Base-by-base conservation (phyloP, 2,329 filamentous ascomycete species). In the Colletotrichum sp. region DNA sequence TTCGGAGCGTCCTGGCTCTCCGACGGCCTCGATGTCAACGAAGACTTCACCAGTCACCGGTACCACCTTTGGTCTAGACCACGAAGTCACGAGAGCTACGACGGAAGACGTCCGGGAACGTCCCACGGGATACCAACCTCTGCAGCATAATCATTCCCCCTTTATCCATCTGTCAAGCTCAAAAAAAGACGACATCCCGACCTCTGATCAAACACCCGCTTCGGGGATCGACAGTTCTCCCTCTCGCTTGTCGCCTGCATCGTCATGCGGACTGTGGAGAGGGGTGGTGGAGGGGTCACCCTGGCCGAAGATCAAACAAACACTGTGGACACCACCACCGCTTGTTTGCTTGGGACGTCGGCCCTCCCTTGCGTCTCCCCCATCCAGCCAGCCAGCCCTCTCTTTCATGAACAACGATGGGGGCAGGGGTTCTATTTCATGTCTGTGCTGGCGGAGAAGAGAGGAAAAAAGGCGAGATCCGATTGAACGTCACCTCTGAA, bases 261-360 rank as follows among this genome's bases (percentile, higher is more conserved):
- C 48, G 30, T 69, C 70, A 76, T 76, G 64, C 73, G 73, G 34
- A 52, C 43, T 52, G 43, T 52, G 43, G 43, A 52, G 43, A 43
- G 16, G 34, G 68, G 66, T 16, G n/a, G 66, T 21, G 52, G 28
- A n/a, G 26, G 28, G 58, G 28, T 30, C 9, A 73, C 48, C 73
- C 73, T 28, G 34, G 69, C 28, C 24, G 73, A 48, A 72, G 69
- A 75, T 75, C 73, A 75, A 75, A 75, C 73, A 34, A 60, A 60
- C 26, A 15, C 52, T 58, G 38, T 48, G 55, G 70, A 21, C 38
- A 24, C 15, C 36, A 62, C n/a, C 65, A 60, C 55, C 61, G 48
- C 70, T 48, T 62, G 52, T 68, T 58, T 60, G 32, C 32, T 43
- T 24, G 24, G 21, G 52, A 5, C 16, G 15, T n/a, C n/a, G 28